Evolutionary conservation across 805 yeast species (phyloP), one percentile per base, ranked within the genome.

Genomic region (Lipomyces japonicus): DNA sequence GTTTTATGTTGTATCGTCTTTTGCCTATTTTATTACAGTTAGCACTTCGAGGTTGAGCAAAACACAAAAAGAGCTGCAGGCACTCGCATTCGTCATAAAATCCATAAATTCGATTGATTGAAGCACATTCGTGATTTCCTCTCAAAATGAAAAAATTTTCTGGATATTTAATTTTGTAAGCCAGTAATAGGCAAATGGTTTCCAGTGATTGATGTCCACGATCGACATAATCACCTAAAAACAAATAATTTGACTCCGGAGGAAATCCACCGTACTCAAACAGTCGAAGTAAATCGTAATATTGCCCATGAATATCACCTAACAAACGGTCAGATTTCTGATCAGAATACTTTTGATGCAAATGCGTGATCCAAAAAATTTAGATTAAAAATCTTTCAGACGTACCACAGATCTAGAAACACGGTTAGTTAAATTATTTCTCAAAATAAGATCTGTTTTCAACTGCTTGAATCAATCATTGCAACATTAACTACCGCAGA

Each of bases 181-280:
- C 97, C 66, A 91, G 79, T 65, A 91, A 75, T 59, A 91, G 74
- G 71, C 97, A 91, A 64, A 91, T 91, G 16, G 97, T 93, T 71
- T 91, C 98, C 63, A 93, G 74, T 26, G 96, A 87, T 75, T 93
- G 97, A 68, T 90, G 89, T 66, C 98, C 98, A 77, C 98, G 84
- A 75, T 91, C 98, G 60, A 91, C 98, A 67, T 91, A 91, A 76
- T 91, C 98, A 60, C 98, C 98, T 53, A 91, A 73, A 68, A 91
- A 91, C 63, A 91, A 75, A 73, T 91, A 91, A 74, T 91, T 91
- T 18, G 97, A 95, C 70, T 93, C 97, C 10, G 98, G 98, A 1
- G 98, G 98, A 77, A 93, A 91, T 2, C 97, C 98, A 63, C 98
- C 97, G 67, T 91, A 91, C 74, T 93, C 97, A 65, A 91, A 91